Evolutionary conservation across 2,329 filamentous ascomycete genomes (phyloP), one percentile per base, ranked within the genome.

Genomic region (Trichoderma guizhouense): DNA sequence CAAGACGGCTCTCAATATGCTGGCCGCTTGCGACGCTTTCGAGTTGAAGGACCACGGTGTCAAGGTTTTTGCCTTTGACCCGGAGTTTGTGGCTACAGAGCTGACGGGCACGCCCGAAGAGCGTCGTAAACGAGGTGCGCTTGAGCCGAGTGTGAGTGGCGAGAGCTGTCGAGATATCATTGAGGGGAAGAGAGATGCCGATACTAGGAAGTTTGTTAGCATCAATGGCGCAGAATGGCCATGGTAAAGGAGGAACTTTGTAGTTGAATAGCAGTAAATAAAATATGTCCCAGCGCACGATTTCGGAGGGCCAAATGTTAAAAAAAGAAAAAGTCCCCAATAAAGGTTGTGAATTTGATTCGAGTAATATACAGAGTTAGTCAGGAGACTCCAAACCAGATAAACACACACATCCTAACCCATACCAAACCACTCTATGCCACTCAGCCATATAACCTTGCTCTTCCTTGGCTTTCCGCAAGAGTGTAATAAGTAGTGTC

Each of bases 1-100:
- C 75, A 82, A 83, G 75, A 74, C 80, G 0, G 81, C 80, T 0
- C 58, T 82, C n/a, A 81, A 82, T 73, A 80, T 83, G 81, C 47
- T 0, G 78, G 75, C 21, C 78, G 79, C 63, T 76, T 80, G 72
- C 68, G 75, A 55, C 72, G 76, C 47, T 73, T 77, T 28, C 79
- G 74, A 72, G 2, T 15, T 72, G 60, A 74, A 71, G 24, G 75
- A 78, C 6, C 79, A 78, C 78, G 71, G 68, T 34, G 79, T 78
- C 39, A 79, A 75, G 70, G 79, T 81, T 15, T 78, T 78, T 47
- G 74, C 79, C 2, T 81, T 79, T 26, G 79, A 79, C 32, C 81
- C 80, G 4, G 81, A 80, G 1, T 81, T 73, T 28, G 79, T 78
- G 21, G 76, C 81, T 5, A 79, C 78, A 1, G 79, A 80, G 51